These are phyloP conservation scores for Dovyalis caffra DNA, from an alignment of 345 rosid genomes.

Conservation along the genomic window DNA sequence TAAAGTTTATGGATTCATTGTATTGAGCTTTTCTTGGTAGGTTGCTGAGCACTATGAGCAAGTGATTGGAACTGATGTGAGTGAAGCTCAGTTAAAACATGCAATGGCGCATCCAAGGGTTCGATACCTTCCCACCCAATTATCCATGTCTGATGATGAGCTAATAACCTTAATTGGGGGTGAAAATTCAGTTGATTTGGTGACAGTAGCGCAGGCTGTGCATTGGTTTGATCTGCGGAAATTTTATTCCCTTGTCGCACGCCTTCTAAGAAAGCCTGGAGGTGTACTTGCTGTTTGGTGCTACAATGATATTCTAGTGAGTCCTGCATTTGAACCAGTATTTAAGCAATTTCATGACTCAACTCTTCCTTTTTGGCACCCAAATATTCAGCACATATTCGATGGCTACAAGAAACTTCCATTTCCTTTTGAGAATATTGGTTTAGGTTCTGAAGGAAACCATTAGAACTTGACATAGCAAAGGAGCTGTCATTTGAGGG, in stretches of 20 bases:
- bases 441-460: conserved; percentile 53
- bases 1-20: background rate
- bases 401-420: conserved; percentile 49
- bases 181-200: conserved; percentile 55
- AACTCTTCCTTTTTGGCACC: conserved; percentile 49
- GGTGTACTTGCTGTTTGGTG: conserved; percentile 68
- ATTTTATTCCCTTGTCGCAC: conserved; percentile 47
- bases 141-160: conserved; percentile 47
- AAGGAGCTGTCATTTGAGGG: conserved; percentile 52
- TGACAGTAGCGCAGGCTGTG: conserved; percentile 58
- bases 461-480: conserved; percentile 45
- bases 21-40: conserved; percentile 23
- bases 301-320: conserved; percentile 46
- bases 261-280: conserved; percentile 55
- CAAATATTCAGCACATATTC: conserved; percentile 23
- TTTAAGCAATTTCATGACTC: conserved; percentile 39
- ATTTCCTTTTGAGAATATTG: conserved; percentile 59
- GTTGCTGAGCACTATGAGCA: conserved; percentile 55
- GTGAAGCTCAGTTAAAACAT: conserved; percentile 45
- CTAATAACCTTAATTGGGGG: conserved; percentile 43
- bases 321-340: conserved; percentile 47
- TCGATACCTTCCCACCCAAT: conserved; percentile 48
- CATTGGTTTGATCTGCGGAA: conserved; percentile 69
- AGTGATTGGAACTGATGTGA: conserved; percentile 59
- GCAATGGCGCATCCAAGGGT: conserved; percentile 46